Percentiles rank a stretch among this genome's conserved stretches.
Conservation (phyloP, 1,284 basidiomycete genomes). For the Lentinula novae-zelandiae region DNA sequence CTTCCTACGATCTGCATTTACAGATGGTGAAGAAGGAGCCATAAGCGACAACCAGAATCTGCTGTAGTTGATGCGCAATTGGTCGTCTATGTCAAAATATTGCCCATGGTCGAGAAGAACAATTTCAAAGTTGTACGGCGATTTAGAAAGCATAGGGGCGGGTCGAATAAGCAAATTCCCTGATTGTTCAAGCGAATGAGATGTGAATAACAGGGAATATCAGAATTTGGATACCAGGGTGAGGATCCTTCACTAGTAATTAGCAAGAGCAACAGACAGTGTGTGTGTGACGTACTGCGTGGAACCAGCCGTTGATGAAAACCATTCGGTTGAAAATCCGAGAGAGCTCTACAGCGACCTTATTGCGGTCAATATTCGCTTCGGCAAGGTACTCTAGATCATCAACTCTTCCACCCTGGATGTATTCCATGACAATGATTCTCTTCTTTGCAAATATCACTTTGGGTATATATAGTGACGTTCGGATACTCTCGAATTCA, state of each 20-base stretch:
- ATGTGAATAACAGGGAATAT: conserved; percentile 6
- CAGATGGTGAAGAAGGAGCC: conserved; percentile 61
- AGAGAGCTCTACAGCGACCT: conserved; percentile 87
- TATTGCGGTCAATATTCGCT: conserved; percentile 90
- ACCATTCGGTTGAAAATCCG: conserved; percentile 95
- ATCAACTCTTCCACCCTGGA: conserved; percentile 87
- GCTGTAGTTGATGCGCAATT: conserved; percentile 76
- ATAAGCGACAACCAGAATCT: conserved; percentile 88
- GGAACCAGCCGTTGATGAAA: conserved; percentile 91
- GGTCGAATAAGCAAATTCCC: conserved; percentile 92
- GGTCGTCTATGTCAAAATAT: conserved; percentile 85
- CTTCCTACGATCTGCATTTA: conserved; percentile 66
- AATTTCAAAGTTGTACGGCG: conserved; percentile 93
- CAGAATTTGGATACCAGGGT: conserved; percentile 47
- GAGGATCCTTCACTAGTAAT: conserved; percentile 47
- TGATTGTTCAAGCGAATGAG: conserved; percentile 20
- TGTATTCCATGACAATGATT: conserved; percentile 93
- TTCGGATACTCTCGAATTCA: conserved; percentile 75
- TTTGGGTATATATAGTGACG: conserved; percentile 89
- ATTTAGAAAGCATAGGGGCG: conserved; percentile 56
- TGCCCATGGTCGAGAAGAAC: conserved; percentile 89
- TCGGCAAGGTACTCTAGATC: conserved; percentile 83
- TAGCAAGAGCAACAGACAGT: background rate
- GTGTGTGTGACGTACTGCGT: conserved; percentile 52
- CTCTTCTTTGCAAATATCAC: conserved; percentile 83